Conservation (phyloP, 371 early-diverging fungal genomes). For the Zychaea mexicana region DNA sequence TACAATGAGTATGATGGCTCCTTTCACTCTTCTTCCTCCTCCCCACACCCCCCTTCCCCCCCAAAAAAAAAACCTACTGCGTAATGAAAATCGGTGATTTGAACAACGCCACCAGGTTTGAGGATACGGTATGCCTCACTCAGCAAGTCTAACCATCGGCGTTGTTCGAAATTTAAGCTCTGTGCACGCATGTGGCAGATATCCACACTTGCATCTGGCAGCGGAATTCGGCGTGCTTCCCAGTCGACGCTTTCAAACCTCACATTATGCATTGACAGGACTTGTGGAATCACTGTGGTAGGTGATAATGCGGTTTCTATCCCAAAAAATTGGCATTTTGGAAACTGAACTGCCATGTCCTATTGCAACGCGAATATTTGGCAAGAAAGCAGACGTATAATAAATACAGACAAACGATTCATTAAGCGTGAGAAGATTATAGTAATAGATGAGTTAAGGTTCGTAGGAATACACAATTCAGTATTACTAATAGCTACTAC, state of each 20-base stretch:
- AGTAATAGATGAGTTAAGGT: background rate
- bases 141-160: constrained; percentile 18
- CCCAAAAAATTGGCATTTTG: constrained; percentile 32
- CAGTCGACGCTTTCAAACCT: constrained; percentile 9
- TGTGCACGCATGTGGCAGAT: constrained; percentile 31
- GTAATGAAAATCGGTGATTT: constrained; percentile 33
- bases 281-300: constrained; percentile 13
- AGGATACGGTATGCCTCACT: constrained; percentile 29
- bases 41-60: no score
- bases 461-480: no score
- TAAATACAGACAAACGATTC: no score
- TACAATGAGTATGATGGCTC: background rate
- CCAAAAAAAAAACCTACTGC: constrained; percentile 24
- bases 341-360: constrained; percentile 46
- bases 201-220: constrained; percentile 28
- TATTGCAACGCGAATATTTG: constrained; percentile 10
- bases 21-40: background rate
- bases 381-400: no score
- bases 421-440: background rate
- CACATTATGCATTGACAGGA: constrained; percentile 31
- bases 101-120: constrained; percentile 39
- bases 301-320: constrained; percentile 16
- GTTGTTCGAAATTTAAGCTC: constrained; percentile 9
- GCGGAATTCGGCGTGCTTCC: constrained; percentile 1
- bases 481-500: background rate